A percentile compares a stretch with the other conserved stretches of the same genome.
These are phyloP conservation scores for Xerocomus minutiporus DNA, from an alignment of 1,284 basidiomycete species.

Conservation along the genomic window DNA sequence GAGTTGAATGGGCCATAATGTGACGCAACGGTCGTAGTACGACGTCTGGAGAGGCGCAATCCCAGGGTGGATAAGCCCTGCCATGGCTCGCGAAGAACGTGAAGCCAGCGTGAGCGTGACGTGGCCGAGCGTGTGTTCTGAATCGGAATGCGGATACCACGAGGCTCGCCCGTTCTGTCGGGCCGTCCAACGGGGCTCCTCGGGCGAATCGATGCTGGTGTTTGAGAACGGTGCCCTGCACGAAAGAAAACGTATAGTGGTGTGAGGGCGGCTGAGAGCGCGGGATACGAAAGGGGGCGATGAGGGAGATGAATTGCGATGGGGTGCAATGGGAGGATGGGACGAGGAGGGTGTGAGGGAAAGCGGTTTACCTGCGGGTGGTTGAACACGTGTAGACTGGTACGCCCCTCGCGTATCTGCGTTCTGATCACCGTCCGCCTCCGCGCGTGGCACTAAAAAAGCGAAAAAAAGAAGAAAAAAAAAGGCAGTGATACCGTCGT, in stretches of 20 bases:
- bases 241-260: not conserved
- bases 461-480: not conserved
- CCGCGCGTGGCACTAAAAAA: not conserved
- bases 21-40: not conserved
- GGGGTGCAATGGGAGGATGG: not conserved
- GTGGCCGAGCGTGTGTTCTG: not conserved
- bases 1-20: not conserved
- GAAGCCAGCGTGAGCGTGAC: not conserved
- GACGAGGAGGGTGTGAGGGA: not conserved
- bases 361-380: not conserved
- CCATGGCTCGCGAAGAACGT: not conserved
- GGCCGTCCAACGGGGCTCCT: conserved; percentile 16
- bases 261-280: not conserved
- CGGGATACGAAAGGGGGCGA: not conserved
- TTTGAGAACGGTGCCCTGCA: not conserved
- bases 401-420: not conserved
- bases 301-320: not conserved
- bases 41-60: not conserved
- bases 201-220: conserved; percentile 4
- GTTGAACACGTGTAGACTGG: not conserved
- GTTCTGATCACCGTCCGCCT: not conserved
- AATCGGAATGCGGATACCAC: conserved; percentile 13
- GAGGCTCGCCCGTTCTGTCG: conserved; percentile 12
- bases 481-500: not conserved
- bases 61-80: not conserved